phyloP scores from a whole-genome alignment of 75 land plant genomes.

The Sequoiadendron giganteum region DNA sequence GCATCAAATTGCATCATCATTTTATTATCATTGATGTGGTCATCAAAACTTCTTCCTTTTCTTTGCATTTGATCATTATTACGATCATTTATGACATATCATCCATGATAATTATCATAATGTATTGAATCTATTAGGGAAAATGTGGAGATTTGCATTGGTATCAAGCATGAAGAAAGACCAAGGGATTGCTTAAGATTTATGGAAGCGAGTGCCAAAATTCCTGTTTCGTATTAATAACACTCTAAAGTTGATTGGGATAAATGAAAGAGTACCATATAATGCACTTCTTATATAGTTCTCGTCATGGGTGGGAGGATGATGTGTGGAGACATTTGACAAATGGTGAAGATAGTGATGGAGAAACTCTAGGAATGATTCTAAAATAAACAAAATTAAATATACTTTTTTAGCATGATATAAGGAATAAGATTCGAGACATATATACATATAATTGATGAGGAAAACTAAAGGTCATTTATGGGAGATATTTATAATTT shows the following conservation, averaged over 20 bases:
- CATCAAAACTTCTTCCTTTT: conserved; percentile 2
- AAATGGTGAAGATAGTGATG: no score
- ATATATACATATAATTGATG: no score
- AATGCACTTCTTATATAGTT: conserved; percentile 96
- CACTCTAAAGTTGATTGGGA: conserved; percentile 86
- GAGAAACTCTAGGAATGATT: no score
- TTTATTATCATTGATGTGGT: conserved; percentile 10
- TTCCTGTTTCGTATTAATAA: conserved; percentile 92
- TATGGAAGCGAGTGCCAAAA: conserved; percentile 51
- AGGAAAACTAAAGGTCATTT: no score
- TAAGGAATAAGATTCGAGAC: no score
- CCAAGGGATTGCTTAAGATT: neutral
- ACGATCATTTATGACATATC: conserved; percentile 10
- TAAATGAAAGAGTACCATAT: conserved; percentile 86
- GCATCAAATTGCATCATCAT: conserved; percentile 16
- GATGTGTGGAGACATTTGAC: conserved; percentile 39
- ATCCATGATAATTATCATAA: neutral
- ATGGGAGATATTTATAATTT: no score
- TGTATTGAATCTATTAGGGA: neutral
- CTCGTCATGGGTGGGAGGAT: conserved; percentile 98
- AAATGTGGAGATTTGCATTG: conserved; percentile 19
- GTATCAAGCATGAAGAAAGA: conserved; percentile 17
- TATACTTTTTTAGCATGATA: no score
- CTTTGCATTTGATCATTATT: conserved; percentile 12
- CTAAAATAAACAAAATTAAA: no score